Base-by-base conservation (phyloP, 2,329 filamentous ascomycete genomes). In the Cytospora leucostoma region DNA sequence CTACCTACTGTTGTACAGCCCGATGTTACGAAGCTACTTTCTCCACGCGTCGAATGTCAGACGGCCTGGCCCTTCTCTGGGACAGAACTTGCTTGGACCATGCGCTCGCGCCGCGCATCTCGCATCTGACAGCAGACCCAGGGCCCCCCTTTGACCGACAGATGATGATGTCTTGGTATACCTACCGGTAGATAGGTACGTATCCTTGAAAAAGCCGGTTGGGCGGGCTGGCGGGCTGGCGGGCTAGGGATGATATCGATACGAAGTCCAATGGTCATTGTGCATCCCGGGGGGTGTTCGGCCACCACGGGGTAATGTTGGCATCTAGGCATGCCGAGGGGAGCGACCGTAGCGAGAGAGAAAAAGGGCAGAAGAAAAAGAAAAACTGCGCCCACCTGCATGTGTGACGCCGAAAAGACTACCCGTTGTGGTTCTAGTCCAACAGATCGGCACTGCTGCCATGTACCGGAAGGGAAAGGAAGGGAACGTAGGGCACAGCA, bases 371-470 rank as follows among this genome's bases (percentile, higher is more conserved):
- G 11, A 19, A 44, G 17, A n/a, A 8, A 47, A 10, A 47, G 21
- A 47, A 47, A 47, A 12, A 47, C 44, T 47, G 19, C 8, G n/a
- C n/a, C 44, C n/a, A 21, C 10, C 44, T 47, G 44, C 44, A 47
- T 21, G 44, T 11, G 44, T 47, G n/a, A 47, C 44, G 44, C 44
- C 44, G 44, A 47, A 21, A 47, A 10, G 7, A 21, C 21, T 47
- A 4, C 44, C 44, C n/a, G 8, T 47, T 47, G 44, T 19, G 44
- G 44, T 47, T 21, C 44, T 47, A 21, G 58, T 37, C 38, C 32
- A 52, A 34, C 38, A 37, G 58, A 55, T 61, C 58, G 37, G 27
- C 58, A 61, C 38, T 32, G 35, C 32, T 34, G 51, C 58, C 58
- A 61, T 44, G 38, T 32, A 47, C 37, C 32, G 32, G 15, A 32